Conservation (phyloP, 345 rosid species). For the Cardiospermum halicacabum region DNA sequence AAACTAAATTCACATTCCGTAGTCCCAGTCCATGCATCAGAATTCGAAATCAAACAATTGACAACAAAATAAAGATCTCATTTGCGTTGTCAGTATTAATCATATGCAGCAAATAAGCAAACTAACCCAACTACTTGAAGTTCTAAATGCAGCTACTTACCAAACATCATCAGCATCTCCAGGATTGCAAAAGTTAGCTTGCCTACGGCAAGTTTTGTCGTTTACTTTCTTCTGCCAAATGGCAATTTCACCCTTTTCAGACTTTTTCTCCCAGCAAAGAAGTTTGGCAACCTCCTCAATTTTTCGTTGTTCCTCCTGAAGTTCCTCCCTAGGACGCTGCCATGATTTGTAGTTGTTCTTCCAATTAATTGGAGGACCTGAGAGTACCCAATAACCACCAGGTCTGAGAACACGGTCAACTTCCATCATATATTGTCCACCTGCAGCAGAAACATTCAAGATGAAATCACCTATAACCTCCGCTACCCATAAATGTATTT, state of each 20-base stretch:
- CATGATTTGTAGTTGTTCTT: constrained; percentile 77
- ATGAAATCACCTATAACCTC: constrained; percentile 6
- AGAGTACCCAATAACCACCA: constrained; percentile 96
- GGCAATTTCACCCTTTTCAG: constrained; percentile 86
- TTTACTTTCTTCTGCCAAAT: constrained; percentile 87
- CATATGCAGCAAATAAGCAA: neutral
- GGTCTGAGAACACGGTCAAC: constrained; percentile 98
- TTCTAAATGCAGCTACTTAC: constrained; percentile 36
- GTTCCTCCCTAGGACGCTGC: constrained; percentile 95
- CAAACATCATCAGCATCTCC: constrained; percentile 76
- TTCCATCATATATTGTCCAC: constrained; percentile 88
- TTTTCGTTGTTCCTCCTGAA: constrained; percentile 78
- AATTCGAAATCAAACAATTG: neutral
- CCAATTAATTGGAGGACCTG: constrained; percentile 99
- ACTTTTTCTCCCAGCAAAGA: constrained; percentile 97
- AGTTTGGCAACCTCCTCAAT: constrained; percentile 82
- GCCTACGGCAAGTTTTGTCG: constrained; percentile 53
- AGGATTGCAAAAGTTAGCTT: constrained; percentile 66
- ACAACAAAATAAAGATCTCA: neutral
- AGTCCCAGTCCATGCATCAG: neutral
- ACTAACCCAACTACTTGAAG: constrained; percentile 1
- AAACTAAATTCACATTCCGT: neutral
- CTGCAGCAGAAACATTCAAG: constrained; percentile 36
- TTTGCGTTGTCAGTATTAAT: neutral
- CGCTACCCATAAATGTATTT: constrained; percentile 1